Conservation (phyloP, 2,329 filamentous ascomycete genomes). For the Trichoderma sp. region DNA sequence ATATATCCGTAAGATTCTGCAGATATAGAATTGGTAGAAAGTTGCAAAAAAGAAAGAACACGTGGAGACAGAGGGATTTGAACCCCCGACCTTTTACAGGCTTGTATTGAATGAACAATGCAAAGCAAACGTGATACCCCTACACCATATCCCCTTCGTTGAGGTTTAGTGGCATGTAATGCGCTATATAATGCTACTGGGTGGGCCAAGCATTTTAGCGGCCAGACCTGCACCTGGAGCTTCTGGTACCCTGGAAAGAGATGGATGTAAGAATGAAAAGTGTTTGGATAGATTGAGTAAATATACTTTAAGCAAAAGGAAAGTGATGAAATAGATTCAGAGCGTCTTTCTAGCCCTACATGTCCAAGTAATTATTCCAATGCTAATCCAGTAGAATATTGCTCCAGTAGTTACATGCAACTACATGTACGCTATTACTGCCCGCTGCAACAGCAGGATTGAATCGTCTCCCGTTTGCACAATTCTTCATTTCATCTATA, state of each 20-base stretch:
- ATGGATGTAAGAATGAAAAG: neutral
- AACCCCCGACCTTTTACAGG: conserved; percentile 30
- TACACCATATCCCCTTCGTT: conserved; percentile 28
- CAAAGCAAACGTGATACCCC: conserved; percentile 30
- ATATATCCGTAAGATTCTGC: neutral
- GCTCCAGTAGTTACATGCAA: too few species aligned
- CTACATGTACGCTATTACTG: too few species aligned
- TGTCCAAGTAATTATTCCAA: too few species aligned
- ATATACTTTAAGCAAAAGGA: neutral
- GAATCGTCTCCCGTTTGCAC: neutral
- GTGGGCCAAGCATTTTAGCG: neutral
- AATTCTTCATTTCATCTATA: neutral
- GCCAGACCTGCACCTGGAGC: neutral
- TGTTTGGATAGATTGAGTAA: neutral
- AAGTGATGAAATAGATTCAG: neutral
- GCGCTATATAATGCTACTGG: neutral
- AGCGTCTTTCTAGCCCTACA: too few species aligned
- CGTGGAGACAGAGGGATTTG: conserved; percentile 30
- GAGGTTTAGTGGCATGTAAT: neutral
- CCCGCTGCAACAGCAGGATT: neutral
- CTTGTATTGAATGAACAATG: conserved; percentile 27
- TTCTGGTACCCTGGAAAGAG: neutral
- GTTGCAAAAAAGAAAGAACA: conserved; percentile 22
- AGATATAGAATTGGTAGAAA: neutral
- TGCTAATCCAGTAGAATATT: too few species aligned